Conservation (phyloP, 257 asterid species). For the Gentiana dahurica region DNA sequence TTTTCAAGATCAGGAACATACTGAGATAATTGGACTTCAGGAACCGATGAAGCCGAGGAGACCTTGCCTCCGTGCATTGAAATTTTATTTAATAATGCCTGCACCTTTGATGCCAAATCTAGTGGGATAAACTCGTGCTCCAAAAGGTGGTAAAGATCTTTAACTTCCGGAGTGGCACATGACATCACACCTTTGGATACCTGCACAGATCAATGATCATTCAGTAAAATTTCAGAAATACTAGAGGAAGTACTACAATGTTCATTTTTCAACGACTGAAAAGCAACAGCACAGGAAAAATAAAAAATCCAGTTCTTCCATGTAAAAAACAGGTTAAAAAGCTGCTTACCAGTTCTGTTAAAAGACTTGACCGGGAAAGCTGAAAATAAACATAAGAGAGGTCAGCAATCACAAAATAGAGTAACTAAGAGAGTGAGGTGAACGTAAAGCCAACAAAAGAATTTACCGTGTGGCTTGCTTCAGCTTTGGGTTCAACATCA, state of each 20-base stretch:
- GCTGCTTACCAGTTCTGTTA: constrained; percentile 63
- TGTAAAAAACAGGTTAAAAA: neutral
- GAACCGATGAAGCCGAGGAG: constrained; percentile 68
- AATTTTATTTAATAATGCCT: constrained; percentile 48
- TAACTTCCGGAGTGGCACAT: constrained; percentile 83
- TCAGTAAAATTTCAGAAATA: no score
- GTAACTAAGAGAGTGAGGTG: neutral
- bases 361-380: constrained; percentile 77
- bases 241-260: no score
- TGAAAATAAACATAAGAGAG: constrained; percentile 26
- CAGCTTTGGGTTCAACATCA: constrained; percentile 24
- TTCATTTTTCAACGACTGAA: no score
- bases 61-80: constrained; percentile 69
- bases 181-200: constrained; percentile 76
- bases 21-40: constrained; percentile 54
- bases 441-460: neutral
- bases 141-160: constrained; percentile 57
- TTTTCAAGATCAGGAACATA: constrained; percentile 73
- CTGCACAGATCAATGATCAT: constrained; percentile 15
- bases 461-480: constrained; percentile 27
- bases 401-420: neutral
- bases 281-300: no score
- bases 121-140: constrained; percentile 74
- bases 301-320: no score
- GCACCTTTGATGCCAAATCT: constrained; percentile 63